phyloP scores from a whole-genome alignment of 768 basidiomycete genomes.

The Lactifluus echinatus region DNA sequence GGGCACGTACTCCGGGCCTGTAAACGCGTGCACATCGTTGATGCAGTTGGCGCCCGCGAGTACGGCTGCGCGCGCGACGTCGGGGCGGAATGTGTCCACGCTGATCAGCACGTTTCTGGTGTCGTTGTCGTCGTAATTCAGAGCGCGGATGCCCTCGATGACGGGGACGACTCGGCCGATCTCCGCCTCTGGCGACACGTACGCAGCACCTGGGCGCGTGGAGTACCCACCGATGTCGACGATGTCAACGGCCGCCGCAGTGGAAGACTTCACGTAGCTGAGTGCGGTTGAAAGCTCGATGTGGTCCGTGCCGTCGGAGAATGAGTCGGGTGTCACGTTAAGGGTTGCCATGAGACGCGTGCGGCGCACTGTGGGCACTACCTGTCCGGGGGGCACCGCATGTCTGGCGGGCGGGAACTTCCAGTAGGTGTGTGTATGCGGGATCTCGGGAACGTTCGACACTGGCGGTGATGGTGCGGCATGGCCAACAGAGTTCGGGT shows the following conservation, averaged over 20 bases:
- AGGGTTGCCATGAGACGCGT: slow-evolving; percentile 87
- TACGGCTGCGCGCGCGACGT: slow-evolving; percentile 68
- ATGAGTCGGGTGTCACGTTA: slow-evolving; percentile 92
- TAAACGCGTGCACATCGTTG: slow-evolving; percentile 85
- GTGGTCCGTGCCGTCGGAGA: slow-evolving; percentile 76
- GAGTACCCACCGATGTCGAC: slow-evolving; percentile 93
- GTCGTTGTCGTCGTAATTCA: slow-evolving; percentile 11
- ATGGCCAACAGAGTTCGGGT: slow-evolving; percentile 30
- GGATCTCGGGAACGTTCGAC: slow-evolving; percentile 7
- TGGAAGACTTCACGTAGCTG: slow-evolving; percentile 40
- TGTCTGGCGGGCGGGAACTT: slow-evolving; percentile 27
- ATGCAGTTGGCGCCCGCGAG: slow-evolving; percentile 83
- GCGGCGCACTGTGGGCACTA: slow-evolving; percentile 26
- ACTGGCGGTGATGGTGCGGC: slow-evolving; percentile 10
- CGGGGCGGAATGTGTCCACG: slow-evolving; percentile 81
- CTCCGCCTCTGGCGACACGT: slow-evolving; percentile 65
- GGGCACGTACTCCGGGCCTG: slow-evolving; percentile 47
- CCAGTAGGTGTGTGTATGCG: slow-evolving; percentile 44
- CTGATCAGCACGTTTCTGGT: slow-evolving; percentile 47
- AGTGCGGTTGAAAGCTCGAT: slow-evolving; percentile 46
- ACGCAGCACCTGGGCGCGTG: slow-evolving; percentile 72
- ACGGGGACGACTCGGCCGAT: slow-evolving; percentile 61
- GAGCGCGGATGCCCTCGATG: slow-evolving; percentile 46
- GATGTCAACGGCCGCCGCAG: slow-evolving; percentile 57
- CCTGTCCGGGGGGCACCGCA: slow-evolving; percentile 9